These are phyloP conservation scores for Drechslerella dactyloides DNA, from an alignment of 2,329 filamentous ascomycete species.

Conservation along the genomic window DNA sequence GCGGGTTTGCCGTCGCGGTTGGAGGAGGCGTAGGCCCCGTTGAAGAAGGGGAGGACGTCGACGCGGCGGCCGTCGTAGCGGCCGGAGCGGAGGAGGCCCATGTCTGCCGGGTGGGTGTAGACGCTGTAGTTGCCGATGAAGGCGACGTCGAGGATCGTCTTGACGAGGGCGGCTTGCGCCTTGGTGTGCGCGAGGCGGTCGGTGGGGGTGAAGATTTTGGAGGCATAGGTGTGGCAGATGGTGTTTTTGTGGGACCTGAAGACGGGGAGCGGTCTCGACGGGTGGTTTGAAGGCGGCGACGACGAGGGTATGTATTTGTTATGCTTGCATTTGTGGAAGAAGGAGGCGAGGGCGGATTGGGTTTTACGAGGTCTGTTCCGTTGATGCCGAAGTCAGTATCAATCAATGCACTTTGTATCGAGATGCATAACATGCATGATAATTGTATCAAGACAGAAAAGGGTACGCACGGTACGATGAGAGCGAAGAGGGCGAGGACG, in stretches of 20 bases:
- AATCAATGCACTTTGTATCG: no score
- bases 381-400: no score
- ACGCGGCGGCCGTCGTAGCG: background rate
- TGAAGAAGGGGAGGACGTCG: constrained; percentile 8
- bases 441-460: no score
- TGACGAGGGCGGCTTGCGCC: constrained; percentile 9
- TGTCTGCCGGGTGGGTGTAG: constrained; percentile 6
- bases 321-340: no score
- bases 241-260: background rate
- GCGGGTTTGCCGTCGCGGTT: background rate
- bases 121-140: constrained; percentile 8
- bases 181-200: background rate
- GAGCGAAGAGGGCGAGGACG: background rate
- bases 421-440: no score
- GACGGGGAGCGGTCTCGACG: no score
- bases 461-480: background rate
- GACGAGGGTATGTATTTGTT: no score
- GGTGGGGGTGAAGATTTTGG: background rate
- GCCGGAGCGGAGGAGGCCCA: constrained; percentile 12
- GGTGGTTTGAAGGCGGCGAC: no score
- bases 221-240: constrained; percentile 4
- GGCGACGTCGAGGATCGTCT: constrained; percentile 15
- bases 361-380: no score
- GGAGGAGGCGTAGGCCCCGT: background rate
- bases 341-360: no score